Evolutionary conservation across 2,329 filamentous ascomycete genomes (phyloP), one percentile per base, ranked within the genome.

Genomic region (Ilyonectria destructans): DNA sequence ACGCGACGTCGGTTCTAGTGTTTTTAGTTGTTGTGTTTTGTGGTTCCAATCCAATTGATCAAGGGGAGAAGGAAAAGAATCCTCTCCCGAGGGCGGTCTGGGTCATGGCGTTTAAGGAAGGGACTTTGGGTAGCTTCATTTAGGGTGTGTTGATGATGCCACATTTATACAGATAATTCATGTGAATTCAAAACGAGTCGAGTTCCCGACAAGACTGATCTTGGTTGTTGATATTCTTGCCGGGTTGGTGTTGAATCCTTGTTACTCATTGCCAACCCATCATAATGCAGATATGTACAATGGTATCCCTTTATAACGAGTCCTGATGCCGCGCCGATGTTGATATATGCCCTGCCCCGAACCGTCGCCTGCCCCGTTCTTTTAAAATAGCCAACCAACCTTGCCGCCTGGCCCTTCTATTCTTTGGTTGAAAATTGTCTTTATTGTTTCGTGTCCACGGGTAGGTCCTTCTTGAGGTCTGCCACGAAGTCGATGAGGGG

Each of bases 1-100:
- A 90, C 91, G 69, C 89, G 92, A 78, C 91, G 91, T 82, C 88
- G 93, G 75, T 92, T 85, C 79, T 94, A 87, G 79, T 59, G 23
- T 29, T 2, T 51, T 56, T 67, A 33, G 61, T 29, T 56, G 19
- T 43, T 19, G 33, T 67, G 37, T 45, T 60, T 10, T 26, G 59
- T 61, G 31, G 51, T 58, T 43, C 55, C 57, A 31, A 62, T 62
- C 52, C 61, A 48, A 57, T 54, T 45, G 52, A 58, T 46, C 37
- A 40, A 31, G 52, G 40, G 29, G 62, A 56, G 17, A 26, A 45
- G 43, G 19, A 67, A 64, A 67, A 48, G 55, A 73, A 65, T 68
- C 58, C 62, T 67, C 57, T 48, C 66, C 45, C 62, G 37, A 35
- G 23, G 64, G 65, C 56, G 68, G 63, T 62, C 67, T 62, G 68